Conservation (phyloP, 2,329 filamentous ascomycete genomes). For the Pseudogymnoascus pannorum region DNA sequence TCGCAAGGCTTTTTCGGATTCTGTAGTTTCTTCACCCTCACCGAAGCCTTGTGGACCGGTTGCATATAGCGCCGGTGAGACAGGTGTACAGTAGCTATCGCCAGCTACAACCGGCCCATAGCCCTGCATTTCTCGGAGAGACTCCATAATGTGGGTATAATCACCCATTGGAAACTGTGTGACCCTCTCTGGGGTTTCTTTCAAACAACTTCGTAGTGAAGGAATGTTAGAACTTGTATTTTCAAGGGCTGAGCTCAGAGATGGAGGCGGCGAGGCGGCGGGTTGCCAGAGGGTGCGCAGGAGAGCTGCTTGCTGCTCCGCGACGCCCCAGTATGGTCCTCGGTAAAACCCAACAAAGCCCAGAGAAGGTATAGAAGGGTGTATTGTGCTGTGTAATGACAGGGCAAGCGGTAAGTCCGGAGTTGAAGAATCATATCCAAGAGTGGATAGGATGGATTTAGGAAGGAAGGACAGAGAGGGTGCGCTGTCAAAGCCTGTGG, state of each 20-base stretch:
- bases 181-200: constrained; percentile 36
- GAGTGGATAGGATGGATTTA: constrained; percentile 41
- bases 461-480: constrained; percentile 60
- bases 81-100: constrained; percentile 30
- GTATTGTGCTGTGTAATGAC: constrained; percentile 58
- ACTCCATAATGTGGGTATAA: constrained; percentile 68
- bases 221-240: constrained; percentile 18
- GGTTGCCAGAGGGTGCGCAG: constrained; percentile 53
- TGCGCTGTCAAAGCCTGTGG: constrained; percentile 66
- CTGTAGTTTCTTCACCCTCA: background rate
- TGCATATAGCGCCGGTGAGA: constrained; percentile 24
- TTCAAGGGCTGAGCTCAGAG: background rate
- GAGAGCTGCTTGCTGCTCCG: constrained; percentile 77
- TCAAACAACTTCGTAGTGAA: constrained; percentile 17
- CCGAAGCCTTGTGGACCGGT: background rate
- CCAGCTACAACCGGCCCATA: constrained; percentile 33
- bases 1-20: background rate
- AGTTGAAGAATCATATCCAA: constrained; percentile 47
- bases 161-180: constrained; percentile 78
- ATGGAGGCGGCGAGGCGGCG: constrained; percentile 8
- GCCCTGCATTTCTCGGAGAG: constrained; percentile 53
- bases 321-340: constrained; percentile 77
- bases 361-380: constrained; percentile 52
- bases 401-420: constrained; percentile 54
- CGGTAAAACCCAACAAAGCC: constrained; percentile 81